Conservation (phyloP, 78 protist species). For the Guillardia theta region DNA sequence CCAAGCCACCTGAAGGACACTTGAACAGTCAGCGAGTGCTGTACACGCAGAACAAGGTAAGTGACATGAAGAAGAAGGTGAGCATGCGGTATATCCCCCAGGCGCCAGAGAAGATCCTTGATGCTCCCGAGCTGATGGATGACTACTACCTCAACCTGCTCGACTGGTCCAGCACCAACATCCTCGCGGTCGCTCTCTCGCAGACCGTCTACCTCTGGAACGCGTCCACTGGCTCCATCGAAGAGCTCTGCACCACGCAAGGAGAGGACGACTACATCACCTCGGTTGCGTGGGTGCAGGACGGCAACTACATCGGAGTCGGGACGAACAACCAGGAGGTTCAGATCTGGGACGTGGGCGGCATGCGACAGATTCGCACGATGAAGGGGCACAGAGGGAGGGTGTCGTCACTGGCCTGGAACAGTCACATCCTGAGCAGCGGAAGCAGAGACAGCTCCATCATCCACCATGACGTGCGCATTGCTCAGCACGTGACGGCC, state of each 20-base stretch:
- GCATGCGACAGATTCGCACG: constrained; percentile 67
- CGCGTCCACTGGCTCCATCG: constrained; percentile 84
- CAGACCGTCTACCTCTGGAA: constrained; percentile 95
- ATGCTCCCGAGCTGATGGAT: constrained; percentile 76
- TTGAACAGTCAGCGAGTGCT: constrained; percentile 60
- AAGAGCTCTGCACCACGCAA: constrained; percentile 56
- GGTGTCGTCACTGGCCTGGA: constrained; percentile 98
- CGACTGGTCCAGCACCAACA: constrained; percentile 91
- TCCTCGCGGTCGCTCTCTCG: constrained; percentile 95
- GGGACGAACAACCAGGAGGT: constrained; percentile 85
- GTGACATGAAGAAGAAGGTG: background rate
- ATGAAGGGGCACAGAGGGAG: constrained; percentile 93
- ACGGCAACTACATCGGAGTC: constrained; percentile 89
- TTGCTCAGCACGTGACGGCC: constrained; percentile 67
- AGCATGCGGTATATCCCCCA: constrained; percentile 67
- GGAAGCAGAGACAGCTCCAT: constrained; percentile 90
- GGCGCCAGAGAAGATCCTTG: constrained; percentile 77
- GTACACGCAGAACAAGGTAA: constrained; percentile 59
- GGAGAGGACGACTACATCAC: constrained; percentile 76
- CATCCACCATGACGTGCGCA: constrained; percentile 92
- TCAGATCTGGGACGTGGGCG: constrained; percentile 89
- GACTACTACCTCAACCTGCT: constrained; percentile 97
- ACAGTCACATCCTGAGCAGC: constrained; percentile 77
- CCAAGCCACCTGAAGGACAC: constrained; percentile 63
- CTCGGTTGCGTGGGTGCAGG: constrained; percentile 81